Conservation (phyloP, 2,329 filamentous ascomycete genomes). For the Scedosporium aurantiacum region DNA sequence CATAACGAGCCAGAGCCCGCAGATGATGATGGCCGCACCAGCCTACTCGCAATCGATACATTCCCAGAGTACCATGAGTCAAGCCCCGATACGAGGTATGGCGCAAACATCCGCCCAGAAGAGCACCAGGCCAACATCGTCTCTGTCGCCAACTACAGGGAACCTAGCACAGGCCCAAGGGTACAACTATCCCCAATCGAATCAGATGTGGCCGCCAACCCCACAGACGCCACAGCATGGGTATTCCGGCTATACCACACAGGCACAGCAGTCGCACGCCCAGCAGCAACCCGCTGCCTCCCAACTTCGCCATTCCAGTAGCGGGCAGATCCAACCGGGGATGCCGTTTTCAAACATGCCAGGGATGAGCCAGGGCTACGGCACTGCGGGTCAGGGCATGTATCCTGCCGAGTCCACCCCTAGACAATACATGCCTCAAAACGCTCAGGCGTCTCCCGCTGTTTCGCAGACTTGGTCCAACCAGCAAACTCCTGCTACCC, state of each 20-base stretch:
- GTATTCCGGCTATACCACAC: conserved; percentile 42
- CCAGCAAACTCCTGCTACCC: conserved; percentile 48
- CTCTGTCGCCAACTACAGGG: conserved; percentile 33
- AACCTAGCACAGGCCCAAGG: conserved; percentile 39
- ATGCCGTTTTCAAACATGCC: conserved; percentile 56
- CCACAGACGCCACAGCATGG: conserved; percentile 50
- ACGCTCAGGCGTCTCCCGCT: conserved; percentile 37
- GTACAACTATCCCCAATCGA: conserved; percentile 52
- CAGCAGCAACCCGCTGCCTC: conserved; percentile 44
- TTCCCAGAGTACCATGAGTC: conserved; percentile 59
- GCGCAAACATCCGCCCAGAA: conserved; percentile 42
- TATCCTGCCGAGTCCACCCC: conserved; percentile 53
- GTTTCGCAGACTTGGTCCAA: conserved; percentile 43
- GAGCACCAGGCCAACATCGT: conserved; percentile 54
- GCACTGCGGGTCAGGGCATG: conserved; percentile 40
- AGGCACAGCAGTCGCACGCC: conserved; percentile 38
- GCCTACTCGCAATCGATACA: conserved; percentile 63
- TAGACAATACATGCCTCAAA: conserved; percentile 57
- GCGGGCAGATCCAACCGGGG: conserved; percentile 43
- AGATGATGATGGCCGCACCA: conserved; percentile 54
- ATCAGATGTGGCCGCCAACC: conserved; percentile 56
- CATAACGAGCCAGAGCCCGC: conserved; percentile 50
- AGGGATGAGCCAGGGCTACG: conserved; percentile 46
- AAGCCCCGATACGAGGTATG: conserved; percentile 61
- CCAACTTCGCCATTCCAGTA: conserved; percentile 47